phyloP scores from a whole-genome alignment of 2,329 filamentous ascomycete species.

The Pyrenochaeta sp. region DNA sequence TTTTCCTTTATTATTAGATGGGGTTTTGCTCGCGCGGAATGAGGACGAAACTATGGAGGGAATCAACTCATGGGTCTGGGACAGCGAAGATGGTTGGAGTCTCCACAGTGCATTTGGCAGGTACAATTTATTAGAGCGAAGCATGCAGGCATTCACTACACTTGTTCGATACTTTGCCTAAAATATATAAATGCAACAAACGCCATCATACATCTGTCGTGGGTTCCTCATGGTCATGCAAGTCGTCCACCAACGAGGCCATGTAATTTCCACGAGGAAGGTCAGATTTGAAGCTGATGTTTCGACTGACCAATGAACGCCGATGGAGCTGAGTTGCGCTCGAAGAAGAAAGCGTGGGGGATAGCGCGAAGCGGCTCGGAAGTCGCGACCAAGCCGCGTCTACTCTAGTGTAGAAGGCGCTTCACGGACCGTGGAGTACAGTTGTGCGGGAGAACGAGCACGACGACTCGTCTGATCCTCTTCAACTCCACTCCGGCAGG shows the following conservation, averaged over 20 bases:
- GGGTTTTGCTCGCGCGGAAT: conserved; percentile 38
- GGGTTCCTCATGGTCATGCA: background rate
- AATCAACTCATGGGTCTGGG: conserved; percentile 15
- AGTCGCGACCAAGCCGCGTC: background rate
- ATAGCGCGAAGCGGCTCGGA: conserved; percentile 13
- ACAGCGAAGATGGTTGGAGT: conserved; percentile 25
- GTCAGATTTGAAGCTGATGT: background rate
- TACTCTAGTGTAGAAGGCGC: background rate
- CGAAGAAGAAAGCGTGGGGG: conserved; percentile 12
- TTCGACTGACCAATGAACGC: conserved; percentile 8
- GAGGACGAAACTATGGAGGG: conserved; percentile 12
- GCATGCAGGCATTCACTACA: conserved; percentile 16
- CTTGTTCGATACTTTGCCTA: conserved; percentile 7
- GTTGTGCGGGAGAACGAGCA: conserved; percentile 16
- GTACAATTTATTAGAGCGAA: conserved; percentile 13
- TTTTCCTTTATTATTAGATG: conserved; percentile 25
- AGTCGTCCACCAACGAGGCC: background rate
- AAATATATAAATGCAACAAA: background rate
- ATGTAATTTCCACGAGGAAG: background rate
- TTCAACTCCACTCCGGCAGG: background rate
- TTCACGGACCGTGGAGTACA: background rate
- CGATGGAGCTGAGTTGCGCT: background rate
- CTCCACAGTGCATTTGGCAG: conserved; percentile 20
- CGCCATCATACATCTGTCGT: background rate
- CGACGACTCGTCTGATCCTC: conserved; percentile 2